Conservation (phyloP, 2,329 filamentous ascomycete species). For the Clonostachys rhizophaga region DNA sequence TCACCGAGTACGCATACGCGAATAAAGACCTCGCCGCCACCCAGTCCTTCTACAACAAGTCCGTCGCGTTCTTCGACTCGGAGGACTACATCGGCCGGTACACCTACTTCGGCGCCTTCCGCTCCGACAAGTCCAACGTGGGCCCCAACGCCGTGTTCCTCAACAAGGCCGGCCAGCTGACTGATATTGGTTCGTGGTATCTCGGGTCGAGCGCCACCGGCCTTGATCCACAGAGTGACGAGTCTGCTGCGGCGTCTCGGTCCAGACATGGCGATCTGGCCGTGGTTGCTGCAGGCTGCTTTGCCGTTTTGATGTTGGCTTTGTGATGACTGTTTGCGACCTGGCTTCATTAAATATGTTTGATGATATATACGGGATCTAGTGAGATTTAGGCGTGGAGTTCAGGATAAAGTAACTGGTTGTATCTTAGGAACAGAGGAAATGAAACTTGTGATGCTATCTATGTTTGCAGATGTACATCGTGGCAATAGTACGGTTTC, state of each 20-base stretch:
- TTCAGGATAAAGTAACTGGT: no score
- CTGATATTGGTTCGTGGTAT: constrained; percentile 75
- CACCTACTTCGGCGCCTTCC: constrained; percentile 73
- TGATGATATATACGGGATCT: no score
- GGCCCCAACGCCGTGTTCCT: constrained; percentile 70
- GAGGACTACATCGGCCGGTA: constrained; percentile 57
- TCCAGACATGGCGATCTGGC: not conserved
- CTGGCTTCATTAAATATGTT: no score
- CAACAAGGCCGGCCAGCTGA: constrained; percentile 61
- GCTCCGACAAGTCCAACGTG: constrained; percentile 65
- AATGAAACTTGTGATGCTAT: no score
- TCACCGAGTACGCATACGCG: constrained; percentile 71
- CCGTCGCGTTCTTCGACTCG: constrained; percentile 60
- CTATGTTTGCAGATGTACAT: no score
- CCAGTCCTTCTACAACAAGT: constrained; percentile 64
- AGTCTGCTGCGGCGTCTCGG: not conserved
- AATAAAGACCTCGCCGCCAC: constrained; percentile 51
- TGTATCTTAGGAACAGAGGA: no score
- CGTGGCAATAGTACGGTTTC: no score
- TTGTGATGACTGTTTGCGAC: no score
- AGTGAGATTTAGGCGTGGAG: no score
- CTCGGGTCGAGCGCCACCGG: constrained; percentile 51
- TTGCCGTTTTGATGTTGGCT: not conserved
- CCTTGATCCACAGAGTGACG: constrained; percentile 22
- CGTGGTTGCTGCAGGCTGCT: not conserved